Evolutionary conservation across 2,329 filamentous ascomycete genomes (phyloP).

Genomic region (Fusarium sp.): DNA sequence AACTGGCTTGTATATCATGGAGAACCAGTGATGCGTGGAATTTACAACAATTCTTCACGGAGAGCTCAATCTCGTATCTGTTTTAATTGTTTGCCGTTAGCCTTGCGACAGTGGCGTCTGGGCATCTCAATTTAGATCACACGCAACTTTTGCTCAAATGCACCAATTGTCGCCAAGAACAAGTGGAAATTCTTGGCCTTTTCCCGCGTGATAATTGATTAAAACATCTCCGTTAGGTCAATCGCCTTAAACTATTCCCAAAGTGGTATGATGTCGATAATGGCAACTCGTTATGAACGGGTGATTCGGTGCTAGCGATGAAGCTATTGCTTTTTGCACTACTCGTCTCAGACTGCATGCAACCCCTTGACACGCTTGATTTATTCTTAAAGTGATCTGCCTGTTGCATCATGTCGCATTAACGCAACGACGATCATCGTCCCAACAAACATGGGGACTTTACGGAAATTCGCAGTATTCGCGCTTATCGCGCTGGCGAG

Average conservation of each 20-base stretch:
- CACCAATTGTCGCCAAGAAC: not conserved
- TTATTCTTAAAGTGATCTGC: not conserved
- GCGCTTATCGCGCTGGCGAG: not conserved
- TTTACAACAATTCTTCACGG: accelerated
- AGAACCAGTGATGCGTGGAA: accelerated
- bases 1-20: accelerated
- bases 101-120: not conserved
- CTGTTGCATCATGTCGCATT: not conserved
- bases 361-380: not conserved
- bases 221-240: not conserved
- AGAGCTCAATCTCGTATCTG: accelerated
- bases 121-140: no score
- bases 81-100: not conserved
- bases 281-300: not conserved
- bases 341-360: not conserved
- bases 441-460: not conserved
- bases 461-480: not conserved
- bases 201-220: not conserved
- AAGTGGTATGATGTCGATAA: not conserved
- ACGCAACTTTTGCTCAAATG: not conserved
- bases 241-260: not conserved
- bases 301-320: not conserved
- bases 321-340: not conserved
- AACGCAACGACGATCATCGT: not conserved
- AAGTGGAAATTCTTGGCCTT: not conserved